Base-by-base conservation (phyloP, 768 basidiomycete species). In the Amanita exitialis region DNA sequence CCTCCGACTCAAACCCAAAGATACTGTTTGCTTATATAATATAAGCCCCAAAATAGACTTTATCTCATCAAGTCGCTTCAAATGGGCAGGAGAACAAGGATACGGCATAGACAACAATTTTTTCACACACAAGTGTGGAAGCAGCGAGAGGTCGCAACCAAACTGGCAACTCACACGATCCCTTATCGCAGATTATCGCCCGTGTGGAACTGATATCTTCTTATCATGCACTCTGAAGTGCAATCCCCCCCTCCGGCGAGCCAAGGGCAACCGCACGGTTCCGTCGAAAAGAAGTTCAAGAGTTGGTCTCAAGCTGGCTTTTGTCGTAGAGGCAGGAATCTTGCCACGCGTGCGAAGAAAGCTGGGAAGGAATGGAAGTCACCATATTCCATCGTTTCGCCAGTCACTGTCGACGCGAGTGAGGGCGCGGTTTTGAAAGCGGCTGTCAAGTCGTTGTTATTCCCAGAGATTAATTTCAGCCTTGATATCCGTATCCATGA, bases 291-390 rank as follows among this genome's bases (percentile, higher is more conserved):
- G 52, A 90, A 97, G 67, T 99, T 94, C 77, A 97, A 96, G 67
- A 90, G 80, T 51, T 98, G 94, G 62, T 74, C 77, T n/a, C 90
- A 98, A 66, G 80, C 91, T 1, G 93, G 89, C 18, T 98, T 99
- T 69, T 98, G 96, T 72, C 79, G 90, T 54, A 64, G 72, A 55
- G 91, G 93, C 47, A 82, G 95, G 43, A 87, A 85, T 0, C 79
- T 99, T 39, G 79, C 91, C 52, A 71, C 76, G 7, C 80, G 90
- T 44, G 86, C 90, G 3, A 70, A 71, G 34, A 78, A 78, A 47
- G 73, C 75, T 5, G 66, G 67, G 25, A 64, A 71, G 10, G 65
- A 72, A 3, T 97, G 93, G 88, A 72, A 66, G 34, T 96, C 94
- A 0, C 95, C 95, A 0, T 99, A 98, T 71, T 79, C 83, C 2